Conservation (phyloP, 176 grass and related monocot genomes). For the Panicum miliaceum region DNA sequence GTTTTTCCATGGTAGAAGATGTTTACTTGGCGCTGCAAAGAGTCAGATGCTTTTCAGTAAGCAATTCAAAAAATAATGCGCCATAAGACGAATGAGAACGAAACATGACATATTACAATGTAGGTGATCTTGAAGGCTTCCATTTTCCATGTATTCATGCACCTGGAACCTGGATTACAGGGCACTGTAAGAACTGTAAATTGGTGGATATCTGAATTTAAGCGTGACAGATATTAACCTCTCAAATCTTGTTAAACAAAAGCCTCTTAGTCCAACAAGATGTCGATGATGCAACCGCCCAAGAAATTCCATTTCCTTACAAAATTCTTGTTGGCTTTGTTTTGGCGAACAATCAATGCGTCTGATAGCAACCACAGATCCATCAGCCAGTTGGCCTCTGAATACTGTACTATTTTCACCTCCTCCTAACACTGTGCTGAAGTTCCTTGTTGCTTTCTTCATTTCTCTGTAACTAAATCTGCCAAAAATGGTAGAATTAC, state of each 20-base stretch:
- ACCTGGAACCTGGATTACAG: slow-evolving; percentile 71
- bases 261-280: slow-evolving; percentile 85
- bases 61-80: slow-evolving; percentile 36
- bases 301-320: slow-evolving; percentile 86
- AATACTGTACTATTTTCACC: slow-evolving; percentile 63
- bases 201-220: slow-evolving; percentile 25
- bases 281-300: slow-evolving; percentile 90
- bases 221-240: slow-evolving; percentile 58
- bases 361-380: slow-evolving; percentile 70
- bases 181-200: slow-evolving; percentile 30
- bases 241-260: slow-evolving; percentile 70
- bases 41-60: slow-evolving; percentile 44
- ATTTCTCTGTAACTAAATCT: slow-evolving; percentile 78
- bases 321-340: slow-evolving; percentile 67
- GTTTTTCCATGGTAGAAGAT: slow-evolving; percentile 75
- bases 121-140: slow-evolving; percentile 86
- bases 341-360: slow-evolving; percentile 53
- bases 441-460: slow-evolving; percentile 82
- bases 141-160: slow-evolving; percentile 95
- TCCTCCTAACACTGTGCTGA: slow-evolving; percentile 57
- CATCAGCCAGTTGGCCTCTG: slow-evolving; percentile 79
- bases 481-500: slow-evolving; percentile 57
- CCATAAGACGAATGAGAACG: slow-evolving; percentile 33
- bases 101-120: slow-evolving; percentile 72
- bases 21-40: slow-evolving; percentile 66